Conservation (phyloP, 768 basidiomycete species). For the Calocybe cyanea region DNA sequence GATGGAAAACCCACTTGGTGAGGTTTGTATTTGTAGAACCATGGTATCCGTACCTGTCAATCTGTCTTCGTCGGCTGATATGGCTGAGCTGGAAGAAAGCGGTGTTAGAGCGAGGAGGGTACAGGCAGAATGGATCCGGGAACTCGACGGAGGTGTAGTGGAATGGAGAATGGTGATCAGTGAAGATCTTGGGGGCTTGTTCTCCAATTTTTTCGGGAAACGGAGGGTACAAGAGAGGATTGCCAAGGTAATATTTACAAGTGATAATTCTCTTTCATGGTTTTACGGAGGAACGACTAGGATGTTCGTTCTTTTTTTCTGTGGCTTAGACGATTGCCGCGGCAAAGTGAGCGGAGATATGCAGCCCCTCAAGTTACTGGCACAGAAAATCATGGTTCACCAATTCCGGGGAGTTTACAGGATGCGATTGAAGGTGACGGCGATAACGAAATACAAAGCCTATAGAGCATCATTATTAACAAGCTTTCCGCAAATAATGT, state of each 20-base stretch:
- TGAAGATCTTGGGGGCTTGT: conserved; percentile 50
- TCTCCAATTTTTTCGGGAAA: conserved; percentile 48
- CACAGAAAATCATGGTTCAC: neutral
- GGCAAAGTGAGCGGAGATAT: neutral
- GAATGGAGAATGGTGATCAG: conserved; percentile 65
- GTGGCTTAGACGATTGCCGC: neutral
- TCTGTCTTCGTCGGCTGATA: conserved; percentile 35
- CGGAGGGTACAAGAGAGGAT: conserved; percentile 44
- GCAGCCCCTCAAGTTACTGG: neutral
- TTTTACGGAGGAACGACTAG: neutral
- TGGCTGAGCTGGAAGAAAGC: conserved; percentile 51
- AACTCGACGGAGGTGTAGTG: conserved; percentile 44
- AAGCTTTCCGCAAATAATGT: conserved; percentile 85
- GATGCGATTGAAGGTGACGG: neutral
- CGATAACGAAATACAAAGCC: conserved; percentile 14
- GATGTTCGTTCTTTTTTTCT: neutral
- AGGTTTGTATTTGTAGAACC: conserved; percentile 16
- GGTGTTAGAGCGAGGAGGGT: conserved; percentile 53
- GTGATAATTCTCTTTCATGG: neutral
- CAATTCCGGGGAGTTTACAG: conserved; percentile 2
- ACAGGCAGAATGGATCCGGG: conserved; percentile 50
- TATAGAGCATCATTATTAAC: conserved; percentile 71
- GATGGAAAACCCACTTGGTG: neutral
- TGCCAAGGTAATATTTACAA: conserved; percentile 36
- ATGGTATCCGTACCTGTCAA: conserved; percentile 55